phyloP scores from a whole-genome alignment of 805 yeast species.

The Metschnikowia amazonensis region DNA sequence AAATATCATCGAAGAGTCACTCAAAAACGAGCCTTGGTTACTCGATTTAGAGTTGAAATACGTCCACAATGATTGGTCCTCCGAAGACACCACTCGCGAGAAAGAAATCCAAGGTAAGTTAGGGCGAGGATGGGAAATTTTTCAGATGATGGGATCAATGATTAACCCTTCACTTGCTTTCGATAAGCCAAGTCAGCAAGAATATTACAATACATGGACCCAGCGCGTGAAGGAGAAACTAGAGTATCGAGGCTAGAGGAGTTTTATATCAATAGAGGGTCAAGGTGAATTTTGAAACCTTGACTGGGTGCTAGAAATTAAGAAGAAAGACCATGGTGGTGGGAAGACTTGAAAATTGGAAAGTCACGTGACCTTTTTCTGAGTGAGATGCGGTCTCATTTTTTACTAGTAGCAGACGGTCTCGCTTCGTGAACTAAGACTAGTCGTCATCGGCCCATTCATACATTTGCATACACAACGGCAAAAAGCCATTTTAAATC shows the following conservation, averaged over 20 bases:
- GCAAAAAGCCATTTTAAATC: not conserved
- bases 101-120: conserved; percentile 28
- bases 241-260: not conserved
- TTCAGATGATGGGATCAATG: conserved; percentile 35
- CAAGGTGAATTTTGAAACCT: not conserved
- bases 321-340: too few species aligned
- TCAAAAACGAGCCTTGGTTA: conserved; percentile 61
- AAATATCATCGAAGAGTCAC: conserved; percentile 48
- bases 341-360: not conserved
- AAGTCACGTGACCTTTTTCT: not conserved
- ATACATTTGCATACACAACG: not conserved
- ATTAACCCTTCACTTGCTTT: conserved; percentile 28
- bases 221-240: conserved; percentile 12
- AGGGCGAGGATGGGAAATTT: conserved; percentile 31
- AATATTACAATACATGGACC: conserved; percentile 34
- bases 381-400: conserved; percentile 5
- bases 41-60: conserved; percentile 48
- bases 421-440: not conserved
- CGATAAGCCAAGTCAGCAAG: conserved; percentile 27
- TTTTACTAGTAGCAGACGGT: not conserved
- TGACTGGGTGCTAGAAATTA: too few species aligned
- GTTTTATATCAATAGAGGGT: not conserved
- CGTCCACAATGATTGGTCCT: conserved; percentile 29
- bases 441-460: not conserved
- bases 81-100: conserved; percentile 19